Conservation (phyloP, 352 stramenopile genomes). For the Globisporangium apiculatum region DNA sequence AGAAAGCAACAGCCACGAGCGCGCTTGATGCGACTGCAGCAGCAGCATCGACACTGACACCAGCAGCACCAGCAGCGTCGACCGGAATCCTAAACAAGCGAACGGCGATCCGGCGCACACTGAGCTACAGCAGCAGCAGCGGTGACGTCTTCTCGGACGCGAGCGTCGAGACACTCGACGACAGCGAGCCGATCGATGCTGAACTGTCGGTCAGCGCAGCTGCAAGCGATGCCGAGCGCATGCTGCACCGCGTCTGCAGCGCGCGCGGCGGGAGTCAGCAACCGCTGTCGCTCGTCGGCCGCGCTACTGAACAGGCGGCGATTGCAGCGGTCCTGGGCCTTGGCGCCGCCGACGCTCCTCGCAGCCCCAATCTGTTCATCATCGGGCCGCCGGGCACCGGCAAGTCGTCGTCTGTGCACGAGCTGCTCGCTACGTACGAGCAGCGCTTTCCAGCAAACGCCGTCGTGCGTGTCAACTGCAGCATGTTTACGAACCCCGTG, state of each 20-base stretch:
- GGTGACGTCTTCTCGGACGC: constrained; percentile 10
- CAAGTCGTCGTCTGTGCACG: constrained; percentile 54
- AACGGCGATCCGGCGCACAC: constrained; percentile 7
- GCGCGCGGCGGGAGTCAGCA: constrained; percentile 9
- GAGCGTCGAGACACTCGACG: constrained; percentile 3
- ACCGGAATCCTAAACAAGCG: constrained; percentile 1
- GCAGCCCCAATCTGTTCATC: constrained; percentile 40
- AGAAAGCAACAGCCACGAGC: constrained; percentile 5
- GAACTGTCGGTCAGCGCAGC: background rate
- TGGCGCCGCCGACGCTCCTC: background rate
- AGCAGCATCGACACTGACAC: background rate
- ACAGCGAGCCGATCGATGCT: background rate
- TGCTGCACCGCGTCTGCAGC: constrained; percentile 29
- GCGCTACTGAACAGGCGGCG: constrained; percentile 27
- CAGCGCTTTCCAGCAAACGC: constrained; percentile 3
- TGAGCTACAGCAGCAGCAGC: constrained; percentile 9
- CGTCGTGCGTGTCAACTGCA: constrained; percentile 59
- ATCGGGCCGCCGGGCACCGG: constrained; percentile 59
- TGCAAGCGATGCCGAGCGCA: constrained; percentile 11
- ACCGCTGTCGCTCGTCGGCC: constrained; percentile 25
- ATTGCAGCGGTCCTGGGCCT: constrained; percentile 26
- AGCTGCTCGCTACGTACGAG: constrained; percentile 28
- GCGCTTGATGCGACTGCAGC: background rate
- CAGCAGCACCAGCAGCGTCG: background rate
- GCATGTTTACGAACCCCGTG: constrained; percentile 40